Base-by-base conservation (phyloP, 2,329 filamentous ascomycete species). In the Epichloe gansuensis region DNA sequence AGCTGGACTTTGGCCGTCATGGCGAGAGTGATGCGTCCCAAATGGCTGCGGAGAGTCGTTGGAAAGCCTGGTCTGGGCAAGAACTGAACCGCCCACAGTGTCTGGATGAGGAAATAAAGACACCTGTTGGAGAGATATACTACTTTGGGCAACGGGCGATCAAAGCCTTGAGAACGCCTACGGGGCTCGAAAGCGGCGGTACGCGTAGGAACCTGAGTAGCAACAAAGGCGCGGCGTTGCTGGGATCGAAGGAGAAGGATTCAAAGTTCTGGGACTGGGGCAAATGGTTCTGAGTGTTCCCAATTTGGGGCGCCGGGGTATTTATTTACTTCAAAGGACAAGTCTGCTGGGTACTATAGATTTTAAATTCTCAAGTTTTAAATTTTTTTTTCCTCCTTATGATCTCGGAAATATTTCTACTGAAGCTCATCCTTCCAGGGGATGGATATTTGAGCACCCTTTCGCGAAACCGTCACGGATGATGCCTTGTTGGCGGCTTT, bases 401-500 rank as follows among this genome's bases (percentile, higher is more conserved):
- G 38, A 45, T 35, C n/a, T 15, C 50, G 41, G 37, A 7, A 28
- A 53, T 39, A 50, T 34, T 52, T 51, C 56, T 63, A 65, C 48
- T 65, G 60, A 54, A 73, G 58, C 60, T 73, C 70, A 52, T 72
- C 65, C 57, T 65, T 69, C 71, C 71, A 73, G 1, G 71, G 71
- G 55, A 73, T 73, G 41, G 71, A 73, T 44, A 65, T 59, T 51
- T 72, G 71, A 13, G 70, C 70, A n/a, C 70, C 70, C 57, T 67
- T 72, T 37, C 67, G 63, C 23, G 69, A 61, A 31, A 73, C 70
- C 7, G 70, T 73, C 54, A 71, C 65, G 34, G 70, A 68, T 13
- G 69, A 65, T n/a, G 69, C 69, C 47, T 59, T 60, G 58, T 70
- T 72, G 0, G 86, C 82, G 1, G 81, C 83, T 52, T 70, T 60